Conservation (phyloP, 345 rosid genomes). For the Brassica rapa region DNA sequence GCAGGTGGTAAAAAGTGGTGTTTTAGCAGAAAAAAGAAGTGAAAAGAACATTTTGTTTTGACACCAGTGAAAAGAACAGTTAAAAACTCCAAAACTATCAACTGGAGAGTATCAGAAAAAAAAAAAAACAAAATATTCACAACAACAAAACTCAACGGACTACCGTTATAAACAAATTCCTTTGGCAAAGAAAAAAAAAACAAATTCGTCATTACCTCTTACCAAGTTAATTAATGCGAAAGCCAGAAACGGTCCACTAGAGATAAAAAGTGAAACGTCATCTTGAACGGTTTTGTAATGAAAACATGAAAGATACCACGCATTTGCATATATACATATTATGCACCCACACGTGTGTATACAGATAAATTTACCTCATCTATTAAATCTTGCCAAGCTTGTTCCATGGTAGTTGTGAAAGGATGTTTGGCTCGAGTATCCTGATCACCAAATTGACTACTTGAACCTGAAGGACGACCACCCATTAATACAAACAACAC, state of each 20-base stretch:
- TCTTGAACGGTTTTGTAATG: slow-evolving; percentile 25
- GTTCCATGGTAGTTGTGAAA: slow-evolving; percentile 60
- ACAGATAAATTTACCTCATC: slow-evolving; percentile 48
- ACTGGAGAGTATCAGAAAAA: not conserved
- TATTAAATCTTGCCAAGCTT: slow-evolving; percentile 63
- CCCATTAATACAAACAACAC: slow-evolving; percentile 58
- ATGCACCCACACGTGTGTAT: slow-evolving; percentile 3
- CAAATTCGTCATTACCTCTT: not conserved
- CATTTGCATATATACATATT: not conserved
- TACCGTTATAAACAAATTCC: not conserved
- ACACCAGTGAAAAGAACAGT: not conserved
- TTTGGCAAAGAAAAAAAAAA: too few species aligned
- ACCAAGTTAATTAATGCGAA: slow-evolving; percentile 1
- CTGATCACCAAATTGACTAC: slow-evolving; percentile 53
- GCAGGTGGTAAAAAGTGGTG: not conserved
- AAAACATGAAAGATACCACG: slow-evolving; percentile 16
- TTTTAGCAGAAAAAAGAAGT: not conserved
- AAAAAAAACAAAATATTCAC: not conserved
- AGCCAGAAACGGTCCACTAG: slow-evolving; percentile 11
- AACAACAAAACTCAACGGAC: not conserved
- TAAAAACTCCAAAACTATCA: not conserved
- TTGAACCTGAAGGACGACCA: slow-evolving; percentile 49
- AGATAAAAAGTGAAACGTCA: slow-evolving; percentile 10
- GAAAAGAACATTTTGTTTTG: too few species aligned
- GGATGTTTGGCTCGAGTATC: slow-evolving; percentile 61